These are phyloP conservation scores for Albophoma yamanashiensis DNA, from an alignment of 2,329 filamentous ascomycete species.

Conservation along the genomic window DNA sequence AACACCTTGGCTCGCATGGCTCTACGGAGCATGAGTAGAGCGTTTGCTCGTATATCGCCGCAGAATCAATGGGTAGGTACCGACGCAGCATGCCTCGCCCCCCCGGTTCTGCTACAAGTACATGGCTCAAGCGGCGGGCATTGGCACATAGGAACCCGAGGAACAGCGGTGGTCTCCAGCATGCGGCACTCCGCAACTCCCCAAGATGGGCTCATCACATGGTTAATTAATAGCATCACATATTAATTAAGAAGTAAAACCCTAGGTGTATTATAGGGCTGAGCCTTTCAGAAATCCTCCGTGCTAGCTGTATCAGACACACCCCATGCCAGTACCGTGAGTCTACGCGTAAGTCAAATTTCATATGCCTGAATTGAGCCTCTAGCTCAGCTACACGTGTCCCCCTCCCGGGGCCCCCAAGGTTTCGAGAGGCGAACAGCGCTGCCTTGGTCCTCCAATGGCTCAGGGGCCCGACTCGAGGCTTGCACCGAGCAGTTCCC, in stretches of 20 bases:
- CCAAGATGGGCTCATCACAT: not conserved
- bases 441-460: not conserved
- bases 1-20: not conserved
- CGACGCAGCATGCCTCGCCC: not conserved
- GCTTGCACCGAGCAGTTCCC: not conserved
- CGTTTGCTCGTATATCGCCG: not conserved
- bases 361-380: not conserved
- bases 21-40: too few species aligned
- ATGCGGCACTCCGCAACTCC: not conserved
- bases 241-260: too few species aligned
- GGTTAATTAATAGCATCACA: too few species aligned
- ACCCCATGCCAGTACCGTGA: not conserved
- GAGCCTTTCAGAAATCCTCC: not conserved
- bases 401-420: not conserved
- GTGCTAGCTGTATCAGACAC: not conserved
- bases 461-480: not conserved
- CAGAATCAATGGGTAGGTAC: not conserved
- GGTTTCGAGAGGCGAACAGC: not conserved
- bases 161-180: not conserved
- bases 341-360: not conserved
- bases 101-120: not conserved
- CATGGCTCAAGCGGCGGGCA: not conserved
- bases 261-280: too few species aligned
- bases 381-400: not conserved
- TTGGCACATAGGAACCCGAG: too few species aligned